Base-by-base conservation (phyloP, 129 eudicot genomes). In the Heracleum sosnowskyi region DNA sequence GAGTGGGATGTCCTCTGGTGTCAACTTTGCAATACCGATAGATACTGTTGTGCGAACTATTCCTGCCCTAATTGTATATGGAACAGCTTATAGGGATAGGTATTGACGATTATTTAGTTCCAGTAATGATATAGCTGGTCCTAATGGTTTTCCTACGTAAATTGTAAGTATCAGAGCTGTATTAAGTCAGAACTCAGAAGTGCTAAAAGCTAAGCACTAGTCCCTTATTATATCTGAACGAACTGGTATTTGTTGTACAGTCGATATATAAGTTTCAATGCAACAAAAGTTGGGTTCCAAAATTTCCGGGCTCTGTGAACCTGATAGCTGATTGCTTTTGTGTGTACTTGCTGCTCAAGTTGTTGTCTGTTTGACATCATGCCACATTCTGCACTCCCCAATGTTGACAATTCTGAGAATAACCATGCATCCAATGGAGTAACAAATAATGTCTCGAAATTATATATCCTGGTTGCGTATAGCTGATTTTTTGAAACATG, bases 11-110 rank as follows among this genome's bases (percentile, higher is more conserved):
- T 94, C 98, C 13, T 94, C 97, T 51, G 97, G 98, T 46, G 98
- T 94, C 57, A 94, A 91, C 84, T 94, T 94, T 83, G 97, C 98
- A 37, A 90, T 94, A 82, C 98, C 98, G 12, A 91, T 94, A 3
- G 97, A 94, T 80, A 86, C 93, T 31, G 96, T 90, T 47, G 84
- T 91, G 29, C 82, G 87, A 39, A 89, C 86, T 12, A 81, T 94
- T 80, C 98, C 98, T 73, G 80, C 77, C 83, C 83, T 94, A 60
- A 91, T 94, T 22, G 96, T 94, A n/a, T 91, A 91, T 81, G 98
- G 94, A 70, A 93, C 98, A 69, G 87, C 93, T 77, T 92, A 92
- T 68, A 78, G 86, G 0, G 89, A 92, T 73, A 81, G 93, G 51
- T 92, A 64, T 75, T 92, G 83, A 90, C 17, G 22, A 63, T 7